Conservation (phyloP, 495 filamentous ascomycete genomes). For the Xylaria intraflava region DNA sequence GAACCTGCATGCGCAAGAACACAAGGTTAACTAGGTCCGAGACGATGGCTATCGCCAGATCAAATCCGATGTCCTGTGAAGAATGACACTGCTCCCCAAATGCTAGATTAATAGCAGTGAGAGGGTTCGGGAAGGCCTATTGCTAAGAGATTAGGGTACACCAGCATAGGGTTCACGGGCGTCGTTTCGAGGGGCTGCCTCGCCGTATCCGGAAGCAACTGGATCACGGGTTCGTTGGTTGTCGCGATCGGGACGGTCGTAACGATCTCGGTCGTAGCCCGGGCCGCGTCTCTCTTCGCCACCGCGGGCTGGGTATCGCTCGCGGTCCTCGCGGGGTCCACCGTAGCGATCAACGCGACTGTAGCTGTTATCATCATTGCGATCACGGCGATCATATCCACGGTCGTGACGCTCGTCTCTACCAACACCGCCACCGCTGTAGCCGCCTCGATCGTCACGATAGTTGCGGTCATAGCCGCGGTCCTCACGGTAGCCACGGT, state of each 20-base stretch:
- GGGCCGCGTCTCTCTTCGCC: conserved; percentile 47
- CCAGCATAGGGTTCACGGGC: conserved; percentile 55
- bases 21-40: conserved; percentile 11
- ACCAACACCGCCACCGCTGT: conserved; percentile 11
- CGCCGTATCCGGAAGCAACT: conserved; percentile 48
- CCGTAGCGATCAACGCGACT: conserved; percentile 52
- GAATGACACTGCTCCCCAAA: conserved; percentile 7
- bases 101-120: conserved; percentile 18
- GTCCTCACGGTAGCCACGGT: conserved; percentile 41
- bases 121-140: neutral
- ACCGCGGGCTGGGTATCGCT: conserved; percentile 30
- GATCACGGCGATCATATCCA: conserved; percentile 50
- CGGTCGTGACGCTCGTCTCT: conserved; percentile 39
- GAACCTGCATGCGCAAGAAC: conserved; percentile 23
- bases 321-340: conserved; percentile 40
- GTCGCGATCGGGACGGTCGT: conserved; percentile 46
- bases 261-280: conserved; percentile 49
- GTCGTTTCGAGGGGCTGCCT: conserved; percentile 55
- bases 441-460: conserved; percentile 52
- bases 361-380: conserved; percentile 42
- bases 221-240: conserved; percentile 43
- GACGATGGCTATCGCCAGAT: conserved; percentile 8
- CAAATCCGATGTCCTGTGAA: conserved; percentile 7
- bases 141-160: conserved; percentile 19
- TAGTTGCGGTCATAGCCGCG: conserved; percentile 43